Evolutionary conservation across 2,329 filamentous ascomycete genomes (phyloP).

Genomic region (Pseudogymnoascus sp.): DNA sequence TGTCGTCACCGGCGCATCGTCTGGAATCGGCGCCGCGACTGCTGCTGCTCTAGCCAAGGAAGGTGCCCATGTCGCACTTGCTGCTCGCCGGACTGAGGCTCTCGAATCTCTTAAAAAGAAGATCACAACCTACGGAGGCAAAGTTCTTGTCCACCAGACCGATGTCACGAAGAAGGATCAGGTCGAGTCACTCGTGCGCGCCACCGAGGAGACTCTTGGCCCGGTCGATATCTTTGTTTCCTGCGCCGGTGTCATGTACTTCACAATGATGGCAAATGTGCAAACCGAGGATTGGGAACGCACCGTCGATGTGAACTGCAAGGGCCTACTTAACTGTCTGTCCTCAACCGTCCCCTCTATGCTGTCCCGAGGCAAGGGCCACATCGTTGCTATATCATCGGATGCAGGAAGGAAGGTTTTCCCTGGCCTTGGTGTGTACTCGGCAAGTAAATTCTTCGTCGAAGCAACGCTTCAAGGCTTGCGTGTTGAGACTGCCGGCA

Average conservation of each 20-base stretch:
- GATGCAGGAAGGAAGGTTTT: conserved; percentile 78
- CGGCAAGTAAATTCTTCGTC: conserved; percentile 77
- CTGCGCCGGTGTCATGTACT: conserved; percentile 83
- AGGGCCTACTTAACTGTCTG: conserved; percentile 68
- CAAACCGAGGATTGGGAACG: conserved; percentile 71
- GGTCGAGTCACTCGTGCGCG: conserved; percentile 58
- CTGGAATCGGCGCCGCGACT: conserved; percentile 71
- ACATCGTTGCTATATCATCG: conserved; percentile 75
- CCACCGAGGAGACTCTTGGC: conserved; percentile 55
- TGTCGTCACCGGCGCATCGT: conserved; percentile 72
- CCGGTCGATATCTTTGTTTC: conserved; percentile 72
- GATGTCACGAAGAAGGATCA: conserved; percentile 63
- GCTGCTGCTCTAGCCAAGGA: conserved; percentile 61
- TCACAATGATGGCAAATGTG: conserved; percentile 75
- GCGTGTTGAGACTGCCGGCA: conserved; percentile 67
- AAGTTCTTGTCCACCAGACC: conserved; percentile 61
- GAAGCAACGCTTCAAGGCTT: conserved; percentile 72
- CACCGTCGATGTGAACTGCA: conserved; percentile 82
- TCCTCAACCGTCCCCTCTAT: conserved; percentile 63
- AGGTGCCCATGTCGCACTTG: conserved; percentile 65
- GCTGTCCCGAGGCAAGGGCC: conserved; percentile 60
- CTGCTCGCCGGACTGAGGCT: conserved; percentile 61
- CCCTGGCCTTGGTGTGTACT: conserved; percentile 74
- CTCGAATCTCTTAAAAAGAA: conserved; percentile 60
- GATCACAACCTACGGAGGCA: conserved; percentile 50